Evolutionary conservation across 2,329 filamentous ascomycete species (phyloP), one percentile per base, ranked within the genome.

Genomic region (Pseudogymnoascus pannorum): DNA sequence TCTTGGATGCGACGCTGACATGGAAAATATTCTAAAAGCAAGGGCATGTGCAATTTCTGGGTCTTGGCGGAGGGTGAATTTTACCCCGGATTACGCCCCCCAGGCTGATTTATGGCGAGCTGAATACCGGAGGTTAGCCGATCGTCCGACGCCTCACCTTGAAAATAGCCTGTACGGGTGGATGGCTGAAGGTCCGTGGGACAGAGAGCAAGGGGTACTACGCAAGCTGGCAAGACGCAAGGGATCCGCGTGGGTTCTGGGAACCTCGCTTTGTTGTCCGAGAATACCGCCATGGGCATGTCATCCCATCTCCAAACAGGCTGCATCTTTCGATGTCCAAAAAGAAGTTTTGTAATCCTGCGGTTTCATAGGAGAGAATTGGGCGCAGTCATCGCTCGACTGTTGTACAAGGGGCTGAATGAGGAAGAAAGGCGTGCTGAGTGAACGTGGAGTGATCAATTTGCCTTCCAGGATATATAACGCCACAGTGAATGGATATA

Each of bases 51-150:
- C 26, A 54, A 54, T 54, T 18, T 54, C 24, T 31, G 18, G 3
- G 24, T 24, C 48, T 54, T 54, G 48, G 48, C 48, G n/a, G 48
- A 31, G 48, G 48, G 16, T n/a, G 24, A 54, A 54, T 54, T 31
- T 54, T 54, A 16, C 48, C 24, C 48, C 48, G 48, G 48, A 54
- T 54, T 54, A 54, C 48, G 48, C 24, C 4, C 24, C 48, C 48
- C n/a, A 54, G 48, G n/a, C 26, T 31, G 24, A 54, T 54, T 54
- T 31, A 54, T 31, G n/a, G 18, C 48, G 24, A 1, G 26, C 8
- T 54, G 26, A 31, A 31, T 31, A 16, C n/a, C 3, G n/a, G n/a
- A 31, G 48, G 24, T 18, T 31, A 8, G 48, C 24, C 48, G 48
- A 54, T 18, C n/a, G 24, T 31, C 48, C 24, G 48, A 54, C n/a